Evolutionary conservation across 495 filamentous ascomycete species (phyloP).

Genomic region (Baudoinia panamericana): DNA sequence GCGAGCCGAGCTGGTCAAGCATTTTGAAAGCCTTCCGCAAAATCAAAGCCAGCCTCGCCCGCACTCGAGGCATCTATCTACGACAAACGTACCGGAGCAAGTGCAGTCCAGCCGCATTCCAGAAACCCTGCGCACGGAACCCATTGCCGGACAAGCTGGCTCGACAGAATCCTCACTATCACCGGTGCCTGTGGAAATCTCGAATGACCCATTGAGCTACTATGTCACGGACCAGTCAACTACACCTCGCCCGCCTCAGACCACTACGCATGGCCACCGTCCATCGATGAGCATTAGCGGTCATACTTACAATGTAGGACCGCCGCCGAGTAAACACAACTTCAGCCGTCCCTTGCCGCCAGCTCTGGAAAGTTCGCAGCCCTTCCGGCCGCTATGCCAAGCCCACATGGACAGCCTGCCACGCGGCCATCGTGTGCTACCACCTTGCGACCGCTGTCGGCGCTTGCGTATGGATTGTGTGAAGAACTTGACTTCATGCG

Average conservation of each 20-base stretch:
- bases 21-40: conserved; percentile 20
- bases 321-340: conserved; percentile 14
- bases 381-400: conserved; percentile 18
- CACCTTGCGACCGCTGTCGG: conserved; percentile 73
- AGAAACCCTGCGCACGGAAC: too few relatives aligned
- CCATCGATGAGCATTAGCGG: conserved; percentile 4
- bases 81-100: neutral
- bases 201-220: conserved; percentile 13
- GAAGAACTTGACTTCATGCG: conserved; percentile 73
- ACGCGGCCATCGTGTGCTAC: conserved; percentile 56
- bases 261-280: conserved; percentile 1
- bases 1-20: conserved; percentile 10
- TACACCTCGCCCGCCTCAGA: neutral
- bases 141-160: neutral
- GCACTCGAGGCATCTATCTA: conserved; percentile 12
- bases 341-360: conserved; percentile 18
- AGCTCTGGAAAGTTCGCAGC: conserved; percentile 16
- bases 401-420: conserved; percentile 53
- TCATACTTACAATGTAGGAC: neutral
- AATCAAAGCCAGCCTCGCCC: conserved; percentile 12
- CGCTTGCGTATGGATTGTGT: conserved; percentile 67
- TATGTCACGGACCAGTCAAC: conserved; percentile 6
- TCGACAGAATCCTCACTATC: conserved; percentile 16
- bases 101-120: neutral
- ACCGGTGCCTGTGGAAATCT: conserved; percentile 8